Base-by-base conservation (phyloP, 2,329 filamentous ascomycete species). In the Penicillium sp. region DNA sequence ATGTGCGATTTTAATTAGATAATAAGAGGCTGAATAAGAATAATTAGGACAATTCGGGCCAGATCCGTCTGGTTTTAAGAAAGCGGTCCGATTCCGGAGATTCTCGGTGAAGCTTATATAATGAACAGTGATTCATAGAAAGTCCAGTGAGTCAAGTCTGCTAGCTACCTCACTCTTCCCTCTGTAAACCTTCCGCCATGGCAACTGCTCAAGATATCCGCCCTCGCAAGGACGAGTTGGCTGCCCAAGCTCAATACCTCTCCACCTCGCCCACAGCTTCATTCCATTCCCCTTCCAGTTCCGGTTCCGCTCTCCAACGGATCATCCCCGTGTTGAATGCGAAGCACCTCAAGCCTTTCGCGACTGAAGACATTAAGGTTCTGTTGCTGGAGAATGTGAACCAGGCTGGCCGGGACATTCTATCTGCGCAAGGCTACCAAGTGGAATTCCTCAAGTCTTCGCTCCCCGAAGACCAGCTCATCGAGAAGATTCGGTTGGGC, bases 381-480 rank as follows among this genome's bases (percentile, higher is more conserved):
- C 77, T 99, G 52, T 81, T 99, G 16, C 79, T 99, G 29, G 94
- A 99, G 73, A 99, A 97, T 75, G 89, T 99, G 68, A 99, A 99
- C 72, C 79, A 90, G 74, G 90, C 90, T 23, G 94, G 94, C 13
- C 84, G 85, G 65, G 86, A 95, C 43, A 92, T 96, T 52, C 80
- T 99, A 52, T 84, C 77, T 52, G 80, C 78, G 51, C 92, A 99
- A 75, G 94, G 94, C 53, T 99, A 99, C 73, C 94, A 99, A 75
- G 94, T 99, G 31, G 94, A 99, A 76, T 84, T 85, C 45, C 77
- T 93, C 60, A 99, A 96, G 79, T 86, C 85, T 59, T 96, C 92
- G 31, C 78, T 99, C 51, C 87, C 90, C 0, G 94, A 99, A 71
- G 90, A 94, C 64, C 82, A 97, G 76, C 83, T 99, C 65, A 95